Evolutionary conservation across 2,329 filamentous ascomycete species (phyloP), one percentile per base, ranked within the genome.

Genomic region (Simplicillium sp.): DNA sequence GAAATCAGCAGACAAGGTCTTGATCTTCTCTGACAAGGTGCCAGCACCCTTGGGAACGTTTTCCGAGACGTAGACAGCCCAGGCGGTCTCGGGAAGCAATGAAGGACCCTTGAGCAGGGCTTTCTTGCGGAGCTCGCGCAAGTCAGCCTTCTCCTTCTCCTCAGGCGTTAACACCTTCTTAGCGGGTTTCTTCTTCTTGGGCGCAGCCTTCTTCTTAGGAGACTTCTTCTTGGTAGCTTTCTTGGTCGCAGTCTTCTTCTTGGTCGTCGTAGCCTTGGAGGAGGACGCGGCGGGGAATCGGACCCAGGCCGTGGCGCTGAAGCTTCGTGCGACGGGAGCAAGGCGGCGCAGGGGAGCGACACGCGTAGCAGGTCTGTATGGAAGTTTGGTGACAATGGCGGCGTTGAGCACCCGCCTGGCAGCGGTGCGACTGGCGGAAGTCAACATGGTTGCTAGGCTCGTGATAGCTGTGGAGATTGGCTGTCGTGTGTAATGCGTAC

Each of bases 61-160:
- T 41, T 67, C 53, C 3, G 42, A 3, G 2, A 66, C 7, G 42
- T 52, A 74, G n/a, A 70, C 36, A 2, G 38, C 13, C 67, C 67
- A 74, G 12, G 55, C 14, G 1, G 37, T 49, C 3, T 44, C 34
- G 8, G 66, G 55, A 39, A 61, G 51, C 15, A 3, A 13, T 41
- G 55, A 55, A 11, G 67, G 65, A 39, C 66, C 62, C 15, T 56
- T 51, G 35, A 67, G 53, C 40, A 75, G 51, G 7, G 68, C 64
- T 46, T 46, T 51, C 51, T 59, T 55, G 58, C 60, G 69, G 46
- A 70, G 52, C 44, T 60, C 50, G 36, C 44, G 50, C 37, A 62
- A 46, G 46, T 59, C 50, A 11, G 54, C 34, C 47, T 56, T 57
- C 14, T 53, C 48, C 55, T 63, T 55, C 47, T 65, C 48, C 55